phyloP scores from a whole-genome alignment of 495 filamentous ascomycete species.

The Evansstolkia leycettana region DNA sequence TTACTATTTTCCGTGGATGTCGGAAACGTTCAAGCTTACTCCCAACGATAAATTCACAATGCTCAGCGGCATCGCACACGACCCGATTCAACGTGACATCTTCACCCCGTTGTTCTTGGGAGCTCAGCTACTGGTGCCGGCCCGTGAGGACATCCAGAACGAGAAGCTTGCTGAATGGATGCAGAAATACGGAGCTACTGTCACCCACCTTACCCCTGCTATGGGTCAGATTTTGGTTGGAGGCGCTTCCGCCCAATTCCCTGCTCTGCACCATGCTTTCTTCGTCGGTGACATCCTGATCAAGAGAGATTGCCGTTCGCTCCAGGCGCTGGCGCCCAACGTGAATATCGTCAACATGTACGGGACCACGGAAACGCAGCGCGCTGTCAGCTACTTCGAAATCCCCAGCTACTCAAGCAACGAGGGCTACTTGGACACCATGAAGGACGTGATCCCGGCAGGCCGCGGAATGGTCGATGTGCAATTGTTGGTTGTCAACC shows the following conservation, averaged over 20 bases:
- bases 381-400: conserved; percentile 79
- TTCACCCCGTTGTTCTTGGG: conserved; percentile 89
- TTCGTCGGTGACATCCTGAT: conserved; percentile 91
- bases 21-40: conserved; percentile 61
- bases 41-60: conserved; percentile 75
- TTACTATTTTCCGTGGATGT: conserved; percentile 92
- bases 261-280: conserved; percentile 67
- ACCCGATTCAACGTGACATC: conserved; percentile 86
- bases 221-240: conserved; percentile 93
- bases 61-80: conserved; percentile 72
- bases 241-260: conserved; percentile 66
- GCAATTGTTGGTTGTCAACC: conserved; percentile 82
- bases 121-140: conserved; percentile 69
- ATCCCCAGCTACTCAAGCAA: conserved; percentile 59
- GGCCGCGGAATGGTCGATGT: conserved; percentile 90
- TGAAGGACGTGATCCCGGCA: conserved; percentile 73
- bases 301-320: conserved; percentile 69
- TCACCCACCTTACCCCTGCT: conserved; percentile 87
- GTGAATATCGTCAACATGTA: conserved; percentile 83
- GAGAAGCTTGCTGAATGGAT: conserved; percentile 91
- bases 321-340: conserved; percentile 70
- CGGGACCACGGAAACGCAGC: conserved; percentile 81
- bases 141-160: conserved; percentile 75
- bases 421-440: conserved; percentile 52
- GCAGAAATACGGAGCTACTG: conserved; percentile 60